These are phyloP conservation scores for Juglanconis oblonga DNA, from an alignment of 2,329 filamentous ascomycete species.

Conservation along the genomic window DNA sequence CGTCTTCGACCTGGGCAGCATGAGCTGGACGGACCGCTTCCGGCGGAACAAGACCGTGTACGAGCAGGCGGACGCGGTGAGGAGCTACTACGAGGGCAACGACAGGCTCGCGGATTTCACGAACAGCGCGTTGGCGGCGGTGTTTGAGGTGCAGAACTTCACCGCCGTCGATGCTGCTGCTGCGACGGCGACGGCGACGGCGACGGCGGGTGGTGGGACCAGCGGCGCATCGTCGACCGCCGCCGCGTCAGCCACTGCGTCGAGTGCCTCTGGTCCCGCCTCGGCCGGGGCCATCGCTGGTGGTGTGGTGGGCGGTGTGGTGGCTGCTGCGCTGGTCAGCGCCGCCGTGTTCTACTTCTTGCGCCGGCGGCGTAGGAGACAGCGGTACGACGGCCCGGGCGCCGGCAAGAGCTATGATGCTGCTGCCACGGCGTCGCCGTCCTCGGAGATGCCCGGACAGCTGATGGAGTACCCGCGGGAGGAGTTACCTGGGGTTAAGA, in stretches of 20 bases:
- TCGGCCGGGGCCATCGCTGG: slow-evolving; percentile 22
- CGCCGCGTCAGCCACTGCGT: not conserved
- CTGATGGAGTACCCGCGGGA: too few species aligned
- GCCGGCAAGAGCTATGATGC: too few species aligned
- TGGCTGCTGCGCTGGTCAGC: slow-evolving; percentile 16
- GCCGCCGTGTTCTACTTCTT: slow-evolving; percentile 25
- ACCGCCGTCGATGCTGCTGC: too few species aligned
- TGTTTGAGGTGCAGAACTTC: slow-evolving; percentile 7
- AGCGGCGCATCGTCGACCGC: not conserved
- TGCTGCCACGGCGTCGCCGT: too few species aligned
- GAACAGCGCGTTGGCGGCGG: not conserved
- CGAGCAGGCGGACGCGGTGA: slow-evolving; percentile 13
- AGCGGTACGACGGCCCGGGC: too few species aligned
- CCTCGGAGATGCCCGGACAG: too few species aligned
- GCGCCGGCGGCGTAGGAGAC: not conserved
- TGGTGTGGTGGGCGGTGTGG: slow-evolving; percentile 21
- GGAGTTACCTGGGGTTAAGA: too few species aligned
- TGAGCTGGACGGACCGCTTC: slow-evolving; percentile 18
- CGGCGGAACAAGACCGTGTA: slow-evolving; percentile 8
- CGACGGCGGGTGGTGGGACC: not conserved
- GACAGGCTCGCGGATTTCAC: slow-evolving; percentile 12
- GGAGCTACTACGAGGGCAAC: slow-evolving; percentile 20
- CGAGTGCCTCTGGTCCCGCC: not conserved
- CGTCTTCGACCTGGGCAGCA: slow-evolving; percentile 21
- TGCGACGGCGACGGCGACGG: not conserved